Evolutionary conservation across 257 asterid genomes (phyloP).

Genomic region (Salvia rosmarinus): DNA sequence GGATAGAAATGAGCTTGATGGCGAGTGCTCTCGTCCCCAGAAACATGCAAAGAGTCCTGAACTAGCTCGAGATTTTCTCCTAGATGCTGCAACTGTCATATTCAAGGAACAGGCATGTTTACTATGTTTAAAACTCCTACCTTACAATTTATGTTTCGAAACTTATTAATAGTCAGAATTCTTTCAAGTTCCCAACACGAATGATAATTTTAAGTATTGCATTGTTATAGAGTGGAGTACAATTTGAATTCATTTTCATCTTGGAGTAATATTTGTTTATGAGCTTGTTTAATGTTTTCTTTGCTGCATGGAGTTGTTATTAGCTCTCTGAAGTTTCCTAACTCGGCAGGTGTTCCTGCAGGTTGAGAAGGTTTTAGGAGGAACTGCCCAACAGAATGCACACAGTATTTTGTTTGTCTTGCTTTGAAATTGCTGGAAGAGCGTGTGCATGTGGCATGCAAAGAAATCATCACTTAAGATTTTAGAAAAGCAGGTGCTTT

Average conservation of each 20-base stretch:
- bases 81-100: slow-evolving; percentile 97
- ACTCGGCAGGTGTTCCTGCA: slow-evolving; percentile 41
- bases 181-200: neutral
- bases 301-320: slow-evolving; percentile 19
- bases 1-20: slow-evolving; percentile 92
- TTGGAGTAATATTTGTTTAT: slow-evolving; percentile 9
- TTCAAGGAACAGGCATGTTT: slow-evolving; percentile 95
- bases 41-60: slow-evolving; percentile 99
- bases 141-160: neutral
- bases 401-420: slow-evolving; percentile 91
- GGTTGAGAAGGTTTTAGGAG: slow-evolving; percentile 97
- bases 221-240: slow-evolving; percentile 18
- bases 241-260: neutral
- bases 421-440: slow-evolving; percentile 91
- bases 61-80: slow-evolving; percentile 98
- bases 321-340: slow-evolving; percentile 12
- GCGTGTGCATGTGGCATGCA: slow-evolving; percentile 93
- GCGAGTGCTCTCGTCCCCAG: slow-evolving; percentile 96
- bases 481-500: slow-evolving; percentile 89
- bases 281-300: neutral
- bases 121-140: slow-evolving; percentile 37
- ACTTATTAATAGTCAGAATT: neutral
- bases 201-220: neutral
- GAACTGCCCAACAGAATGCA: slow-evolving; percentile 98
- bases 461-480: slow-evolving; percentile 88